phyloP scores from a whole-genome alignment of 2,329 filamentous ascomycete species.

The Fusarium temperatum region DNA sequence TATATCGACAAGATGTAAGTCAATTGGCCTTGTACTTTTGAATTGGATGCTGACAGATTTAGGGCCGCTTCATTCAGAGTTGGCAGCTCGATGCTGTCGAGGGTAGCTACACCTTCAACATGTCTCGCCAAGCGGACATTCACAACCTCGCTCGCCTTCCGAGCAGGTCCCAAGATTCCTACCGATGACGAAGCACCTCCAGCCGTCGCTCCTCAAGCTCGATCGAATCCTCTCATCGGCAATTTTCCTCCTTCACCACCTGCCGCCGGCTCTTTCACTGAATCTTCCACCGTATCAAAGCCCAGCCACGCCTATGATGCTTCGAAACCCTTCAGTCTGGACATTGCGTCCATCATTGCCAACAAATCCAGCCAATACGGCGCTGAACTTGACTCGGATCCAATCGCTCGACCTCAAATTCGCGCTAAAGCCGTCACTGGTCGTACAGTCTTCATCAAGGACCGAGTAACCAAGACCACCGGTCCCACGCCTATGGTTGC shows the following conservation, averaged over 20 bases:
- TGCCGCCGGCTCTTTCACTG: constrained; percentile 3
- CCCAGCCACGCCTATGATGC: constrained; percentile 40
- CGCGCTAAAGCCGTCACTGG: constrained; percentile 48
- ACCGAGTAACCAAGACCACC: constrained; percentile 39
- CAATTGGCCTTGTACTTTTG: accelerated
- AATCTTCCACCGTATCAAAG: background rate
- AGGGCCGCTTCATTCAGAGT: constrained; percentile 43
- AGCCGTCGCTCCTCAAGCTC: constrained; percentile 8
- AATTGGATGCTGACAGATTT: background rate
- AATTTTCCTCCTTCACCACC: constrained; percentile 13
- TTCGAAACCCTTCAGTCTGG: constrained; percentile 40
- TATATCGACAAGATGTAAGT: constrained; percentile 36
- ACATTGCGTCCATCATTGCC: constrained; percentile 50
- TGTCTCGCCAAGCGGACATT: constrained; percentile 41
- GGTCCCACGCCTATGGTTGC: constrained; percentile 55
- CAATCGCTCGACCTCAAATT: constrained; percentile 43
- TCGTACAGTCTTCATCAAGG: constrained; percentile 51
- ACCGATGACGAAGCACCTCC: constrained; percentile 2
- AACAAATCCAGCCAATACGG: constrained; percentile 41
- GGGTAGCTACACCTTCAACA: constrained; percentile 38
- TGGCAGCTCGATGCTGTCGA: constrained; percentile 46
- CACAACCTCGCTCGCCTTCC: constrained; percentile 46
- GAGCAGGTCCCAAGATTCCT: constrained; percentile 27
- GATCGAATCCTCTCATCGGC: constrained; percentile 2
- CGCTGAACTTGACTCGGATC: constrained; percentile 26